These are phyloP conservation scores for Phytophthora pluvialis DNA, from an alignment of 352 stramenopile genomes.

Conservation along the genomic window DNA sequence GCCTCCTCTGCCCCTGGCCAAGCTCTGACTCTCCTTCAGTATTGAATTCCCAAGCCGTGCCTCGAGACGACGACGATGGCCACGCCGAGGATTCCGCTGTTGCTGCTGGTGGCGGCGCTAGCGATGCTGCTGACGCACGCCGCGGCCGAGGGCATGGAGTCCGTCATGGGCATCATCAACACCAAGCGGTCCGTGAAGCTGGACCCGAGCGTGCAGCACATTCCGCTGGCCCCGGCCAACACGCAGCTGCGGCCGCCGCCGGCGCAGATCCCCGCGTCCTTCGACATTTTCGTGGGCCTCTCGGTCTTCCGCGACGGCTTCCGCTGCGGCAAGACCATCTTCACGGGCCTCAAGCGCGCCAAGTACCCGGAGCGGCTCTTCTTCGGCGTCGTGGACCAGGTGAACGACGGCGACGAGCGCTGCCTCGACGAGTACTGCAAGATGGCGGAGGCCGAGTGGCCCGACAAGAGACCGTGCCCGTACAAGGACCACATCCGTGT, in stretches of 20 bases:
- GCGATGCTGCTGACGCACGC: slow-evolving; percentile 20
- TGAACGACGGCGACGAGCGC: slow-evolving; percentile 69
- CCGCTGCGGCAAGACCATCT: slow-evolving; percentile 82
- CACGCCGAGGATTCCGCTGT: slow-evolving; percentile 3
- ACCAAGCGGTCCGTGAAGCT: slow-evolving; percentile 62
- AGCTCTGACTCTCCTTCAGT: slow-evolving; percentile 34
- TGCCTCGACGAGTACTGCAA: slow-evolving; percentile 85
- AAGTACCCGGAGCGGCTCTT: slow-evolving; percentile 73
- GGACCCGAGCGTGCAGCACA: slow-evolving; percentile 78
- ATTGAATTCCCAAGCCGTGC: slow-evolving; percentile 22
- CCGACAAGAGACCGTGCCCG: slow-evolving; percentile 62
- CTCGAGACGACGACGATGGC: slow-evolving; percentile 24
- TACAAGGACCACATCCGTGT: slow-evolving; percentile 80
- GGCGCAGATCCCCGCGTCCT: slow-evolving; percentile 52
- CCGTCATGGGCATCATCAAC: slow-evolving; percentile 63
- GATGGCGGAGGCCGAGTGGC: slow-evolving; percentile 72
- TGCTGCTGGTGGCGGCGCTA: slow-evolving; percentile 14
- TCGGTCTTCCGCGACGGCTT: slow-evolving; percentile 86
- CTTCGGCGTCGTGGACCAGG: slow-evolving; percentile 87
- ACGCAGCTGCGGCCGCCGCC: slow-evolving; percentile 61
- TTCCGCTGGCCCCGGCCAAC: slow-evolving; percentile 48
- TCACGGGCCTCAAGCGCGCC: slow-evolving; percentile 77
- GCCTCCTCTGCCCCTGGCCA: slow-evolving; percentile 16
- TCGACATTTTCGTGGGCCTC: slow-evolving; percentile 76
- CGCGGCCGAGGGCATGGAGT: slow-evolving; percentile 35